phyloP scores from a whole-genome alignment of 1,284 basidiomycete genomes.

The Fomitopsis betulina region DNA sequence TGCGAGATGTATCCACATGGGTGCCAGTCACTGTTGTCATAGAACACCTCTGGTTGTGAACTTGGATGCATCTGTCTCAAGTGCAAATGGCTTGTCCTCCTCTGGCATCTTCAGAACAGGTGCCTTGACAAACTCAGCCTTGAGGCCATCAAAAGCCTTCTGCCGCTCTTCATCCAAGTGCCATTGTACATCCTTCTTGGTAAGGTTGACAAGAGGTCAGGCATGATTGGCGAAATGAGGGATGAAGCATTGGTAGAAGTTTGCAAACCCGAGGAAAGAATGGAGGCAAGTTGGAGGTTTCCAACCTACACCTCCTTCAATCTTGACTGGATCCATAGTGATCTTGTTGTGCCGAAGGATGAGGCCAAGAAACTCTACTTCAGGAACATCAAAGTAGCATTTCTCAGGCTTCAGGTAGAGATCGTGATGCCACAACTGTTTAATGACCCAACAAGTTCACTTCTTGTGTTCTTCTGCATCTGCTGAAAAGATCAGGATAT shows the following conservation, averaged over 20 bases:
- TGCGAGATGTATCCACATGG: no score
- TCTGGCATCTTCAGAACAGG: no score
- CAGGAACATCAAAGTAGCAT: conserved; percentile 29
- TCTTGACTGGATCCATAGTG: conserved; percentile 36
- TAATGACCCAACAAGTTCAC: neutral
- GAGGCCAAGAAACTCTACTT: conserved; percentile 39
- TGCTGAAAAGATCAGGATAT: conserved; percentile 7
- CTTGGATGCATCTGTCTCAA: no score
- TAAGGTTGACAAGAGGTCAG: conserved; percentile 21
- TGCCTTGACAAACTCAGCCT: no score
- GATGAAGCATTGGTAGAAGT: conserved; percentile 37
- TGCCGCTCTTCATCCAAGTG: neutral
- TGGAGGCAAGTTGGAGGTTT: conserved; percentile 25
- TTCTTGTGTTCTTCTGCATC: conserved; percentile 10
- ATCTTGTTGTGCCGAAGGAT: conserved; percentile 29
- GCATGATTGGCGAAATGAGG: conserved; percentile 27
- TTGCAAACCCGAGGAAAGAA: no score
- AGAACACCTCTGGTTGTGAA: no score
- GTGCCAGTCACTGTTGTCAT: no score
- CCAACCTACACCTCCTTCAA: conserved; percentile 35
- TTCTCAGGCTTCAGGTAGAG: conserved; percentile 29
- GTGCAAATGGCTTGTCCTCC: no score
- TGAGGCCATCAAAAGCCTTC: no score
- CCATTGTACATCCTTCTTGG: conserved; percentile 16
- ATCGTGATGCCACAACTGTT: neutral